Base-by-base conservation (phyloP, 2,329 filamentous ascomycete species). In the Calonectria pseudoreteaudii region DNA sequence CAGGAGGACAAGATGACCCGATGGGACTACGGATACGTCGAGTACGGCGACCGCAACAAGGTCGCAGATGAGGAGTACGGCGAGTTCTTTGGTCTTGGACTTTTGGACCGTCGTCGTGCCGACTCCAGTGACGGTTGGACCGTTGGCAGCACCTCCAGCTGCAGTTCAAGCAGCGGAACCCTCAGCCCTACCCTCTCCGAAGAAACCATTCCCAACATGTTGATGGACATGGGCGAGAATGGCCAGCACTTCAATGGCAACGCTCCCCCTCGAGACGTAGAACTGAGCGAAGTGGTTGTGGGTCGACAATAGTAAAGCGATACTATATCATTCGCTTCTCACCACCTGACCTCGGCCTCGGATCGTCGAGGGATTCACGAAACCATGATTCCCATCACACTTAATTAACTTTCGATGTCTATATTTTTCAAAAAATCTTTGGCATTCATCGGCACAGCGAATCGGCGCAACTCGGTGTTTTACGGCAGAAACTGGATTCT, bases 1-100 rank as follows among this genome's bases (percentile, higher is more conserved):
- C 96, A 98, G 84, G 85, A 90, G 66, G 95, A 95, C 85, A 98
- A 98, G 90, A 90, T 90, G 78, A 95, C 94, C 85, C 92, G 96
- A 75, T 98, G 96, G 95, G 94, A 98, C 79, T 98, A 98, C 85
- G 96, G 98, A 81, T 98, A 95, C 79, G 92, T 98, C 74, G 96
- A 98, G 86, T 86, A 93, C 72, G 96, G 96, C 79, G 94, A 97
- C 76, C 83, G 84, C 73, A 82, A 84, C 71, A 82, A 83, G 73
- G 74, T 82, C 44, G 74, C 80, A 4, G 88, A 89, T 70, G 88
- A 90, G 78, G 86, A 89, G 80, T 85, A 85, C 70, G 86, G 86
- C 66, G 82, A 85, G 66, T 88, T 86, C 76, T 87, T 88, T 66
- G 86, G 86, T 31, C 84, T 90, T 14, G 86, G 86, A 14, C 80